Percentiles rank a stretch among this genome's conserved stretches.
These are phyloP conservation scores for Pseudogymnoascus sp. DNA, from an alignment of 2,329 filamentous ascomycete genomes.

Conservation along the genomic window DNA sequence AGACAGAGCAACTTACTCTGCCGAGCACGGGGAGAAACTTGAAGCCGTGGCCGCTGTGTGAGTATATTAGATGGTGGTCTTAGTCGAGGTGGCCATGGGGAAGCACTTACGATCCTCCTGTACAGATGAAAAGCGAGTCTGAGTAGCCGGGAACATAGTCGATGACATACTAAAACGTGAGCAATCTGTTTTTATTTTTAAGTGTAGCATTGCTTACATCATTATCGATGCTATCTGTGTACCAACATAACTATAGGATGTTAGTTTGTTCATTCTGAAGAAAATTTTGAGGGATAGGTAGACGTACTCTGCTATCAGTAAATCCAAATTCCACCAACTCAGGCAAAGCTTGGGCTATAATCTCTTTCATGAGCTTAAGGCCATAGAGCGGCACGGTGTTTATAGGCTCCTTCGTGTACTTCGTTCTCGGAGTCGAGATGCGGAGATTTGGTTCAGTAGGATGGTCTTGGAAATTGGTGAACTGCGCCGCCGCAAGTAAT, in stretches of 20 bases:
- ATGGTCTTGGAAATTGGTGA: slow-evolving; percentile 21
- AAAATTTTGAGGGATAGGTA: not conserved
- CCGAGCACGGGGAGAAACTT: slow-evolving; percentile 29
- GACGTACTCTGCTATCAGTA: slow-evolving; percentile 18
- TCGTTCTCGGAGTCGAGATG: slow-evolving; percentile 21
- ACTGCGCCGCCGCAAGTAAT: slow-evolving; percentile 10
- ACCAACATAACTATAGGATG: slow-evolving; percentile 18
- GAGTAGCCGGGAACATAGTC: slow-evolving; percentile 23
- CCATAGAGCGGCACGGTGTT: slow-evolving; percentile 23
- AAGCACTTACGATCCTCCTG: slow-evolving; percentile 20
- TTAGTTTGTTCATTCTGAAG: not conserved
- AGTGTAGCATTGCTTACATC: not conserved
- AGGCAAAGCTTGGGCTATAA: slow-evolving; percentile 20
- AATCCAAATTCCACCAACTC: slow-evolving; percentile 23
- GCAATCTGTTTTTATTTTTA: not conserved
- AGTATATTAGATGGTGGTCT: slow-evolving; percentile 15
- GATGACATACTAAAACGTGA: slow-evolving; percentile 15
- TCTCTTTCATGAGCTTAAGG: slow-evolving; percentile 22
- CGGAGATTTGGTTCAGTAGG: slow-evolving; percentile 14
- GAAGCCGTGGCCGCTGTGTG: slow-evolving; percentile 26
- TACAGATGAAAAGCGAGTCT: slow-evolving; percentile 21
- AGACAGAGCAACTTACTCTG: slow-evolving; percentile 15
- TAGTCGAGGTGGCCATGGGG: not conserved
- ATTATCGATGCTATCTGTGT: slow-evolving; percentile 22
- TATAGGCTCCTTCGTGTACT: slow-evolving; percentile 21